These are phyloP conservation scores for Prunus yedoensis DNA, from an alignment of 331 rosid genomes.

Conservation along the genomic window DNA sequence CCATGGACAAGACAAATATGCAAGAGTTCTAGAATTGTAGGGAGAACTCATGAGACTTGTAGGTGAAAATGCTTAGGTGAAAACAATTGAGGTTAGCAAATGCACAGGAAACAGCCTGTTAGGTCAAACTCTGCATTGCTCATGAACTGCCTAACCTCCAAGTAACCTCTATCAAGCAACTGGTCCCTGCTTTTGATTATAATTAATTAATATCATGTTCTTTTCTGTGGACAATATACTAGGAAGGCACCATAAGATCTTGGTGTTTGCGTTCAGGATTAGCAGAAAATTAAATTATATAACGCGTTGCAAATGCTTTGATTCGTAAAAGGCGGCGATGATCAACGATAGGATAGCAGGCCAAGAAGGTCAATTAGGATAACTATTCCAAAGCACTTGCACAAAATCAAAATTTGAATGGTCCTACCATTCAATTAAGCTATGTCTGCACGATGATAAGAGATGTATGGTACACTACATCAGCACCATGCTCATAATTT, in stretches of 20 bases:
- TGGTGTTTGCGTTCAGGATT: slow-evolving; percentile 5
- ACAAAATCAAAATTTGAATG: neutral
- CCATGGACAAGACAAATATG: neutral
- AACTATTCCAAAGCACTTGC: neutral
- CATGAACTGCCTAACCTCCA: slow-evolving; percentile 1
- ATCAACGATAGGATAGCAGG: neutral
- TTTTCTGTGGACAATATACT: neutral
- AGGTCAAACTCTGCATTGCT: neutral
- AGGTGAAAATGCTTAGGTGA: slow-evolving; percentile 6
- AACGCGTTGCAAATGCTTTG: neutral
- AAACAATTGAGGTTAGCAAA: neutral
- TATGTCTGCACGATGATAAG: neutral
- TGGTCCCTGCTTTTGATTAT: neutral
- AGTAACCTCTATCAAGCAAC: neutral
- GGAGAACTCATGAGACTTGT: slow-evolving; percentile 17
- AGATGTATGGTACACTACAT: neutral
- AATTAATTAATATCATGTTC: neutral
- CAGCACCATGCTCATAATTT: slow-evolving; percentile 1
- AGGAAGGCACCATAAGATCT: neutral
- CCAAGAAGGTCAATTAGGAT: slow-evolving; percentile 1
- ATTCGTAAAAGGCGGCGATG: slow-evolving; percentile 13
- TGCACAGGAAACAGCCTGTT: neutral
- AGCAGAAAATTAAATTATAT: neutral
- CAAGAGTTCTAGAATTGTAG: slow-evolving; percentile 13
- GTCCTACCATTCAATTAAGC: neutral